Evolutionary conservation across 1,284 basidiomycete genomes (phyloP).

Genomic region (Leccinum laetum): DNA sequence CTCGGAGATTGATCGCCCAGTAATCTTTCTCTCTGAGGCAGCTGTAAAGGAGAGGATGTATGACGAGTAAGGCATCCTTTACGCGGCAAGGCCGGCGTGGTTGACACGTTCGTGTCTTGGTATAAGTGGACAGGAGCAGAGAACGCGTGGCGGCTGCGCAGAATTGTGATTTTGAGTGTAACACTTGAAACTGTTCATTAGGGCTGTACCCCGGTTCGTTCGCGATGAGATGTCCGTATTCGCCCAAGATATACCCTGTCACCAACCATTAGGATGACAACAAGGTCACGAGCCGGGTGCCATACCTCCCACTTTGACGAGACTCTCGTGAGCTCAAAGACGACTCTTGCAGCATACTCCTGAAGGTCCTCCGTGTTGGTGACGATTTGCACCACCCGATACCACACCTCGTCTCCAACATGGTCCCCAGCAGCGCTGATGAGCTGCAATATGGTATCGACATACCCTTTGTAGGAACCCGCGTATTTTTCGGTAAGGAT

Average conservation of each 20-base stretch:
- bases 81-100: too few species aligned
- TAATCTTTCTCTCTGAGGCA: constrained; percentile 38
- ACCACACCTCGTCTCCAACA: constrained; percentile 99
- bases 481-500: constrained; percentile 99
- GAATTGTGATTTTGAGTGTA: constrained; percentile 96
- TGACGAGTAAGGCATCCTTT: too few species aligned
- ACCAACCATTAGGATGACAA: constrained; percentile 15
- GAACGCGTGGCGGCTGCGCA: constrained; percentile 93
- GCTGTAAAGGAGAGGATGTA: constrained; percentile 21
- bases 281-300: constrained; percentile 1
- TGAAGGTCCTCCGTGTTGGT: constrained; percentile 98
- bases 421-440: constrained; percentile 98
- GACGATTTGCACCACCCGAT: constrained; percentile 97
- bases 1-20: constrained; percentile 41
- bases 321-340: constrained; percentile 94
- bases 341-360: constrained; percentile 93
- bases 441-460: constrained; percentile 94
- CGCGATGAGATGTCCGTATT: constrained; percentile 97
- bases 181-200: constrained; percentile 90
- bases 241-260: constrained; percentile 92
- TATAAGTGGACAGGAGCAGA: constrained; percentile 35
- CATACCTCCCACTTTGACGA: constrained; percentile 95
- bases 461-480: constrained; percentile 93
- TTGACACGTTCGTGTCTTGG: constrained; percentile 17
- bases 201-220: constrained; percentile 94